Base-by-base conservation (phyloP, 1,139 yeast species). In the Kodamaea alishanica region DNA sequence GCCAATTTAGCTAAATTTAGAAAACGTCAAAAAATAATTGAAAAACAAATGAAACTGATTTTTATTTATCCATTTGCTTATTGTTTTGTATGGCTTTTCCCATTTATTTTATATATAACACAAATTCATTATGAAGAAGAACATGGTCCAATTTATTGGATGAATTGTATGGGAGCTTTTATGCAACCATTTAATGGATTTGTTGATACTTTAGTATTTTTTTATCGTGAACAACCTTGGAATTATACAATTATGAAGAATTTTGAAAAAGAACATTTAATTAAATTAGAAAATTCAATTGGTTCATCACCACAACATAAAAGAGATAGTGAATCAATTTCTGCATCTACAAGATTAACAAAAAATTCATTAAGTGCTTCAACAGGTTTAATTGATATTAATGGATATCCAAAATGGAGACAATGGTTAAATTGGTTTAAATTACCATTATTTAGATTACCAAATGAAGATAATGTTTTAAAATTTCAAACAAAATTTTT, bases 61-160 rank as follows among this genome's bases (percentile, higher is more conserved):
- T 87, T 89, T 58, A 72, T 89, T 30, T 89, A 89, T 57, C 97
- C 97, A 1, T 65, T 84, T 30, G 85, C 95, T 1, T 89, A 87
- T 58, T 70, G 85, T 40, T 68, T 85, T 30, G 63, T 88, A 35
- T 88, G 96, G 96, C 56, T 83, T 10, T 82, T 86, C 48, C 96
- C 96, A 1, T 76, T 87, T 45, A 74, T 83, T n/a, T 72, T 80
- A 30, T 85, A 84, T 52, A 68, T 79, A 35, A 70, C 86, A 6
- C 86, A 81, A 56, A 56, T 70, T 45, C 63, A 66, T 36, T 68
- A 77, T 50, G 84, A 79, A 47, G 53, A 65, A 35, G 46, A 47
- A 2, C 71, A 67, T 45, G 72, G 74, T 1, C 80, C 84, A 0
- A 69, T 79, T 6, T 75, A 73, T 46, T 84, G 94, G 85, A 60